Evolutionary conservation across 257 asterid genomes (phyloP).

Genomic region (Lycium ferocissimum): DNA sequence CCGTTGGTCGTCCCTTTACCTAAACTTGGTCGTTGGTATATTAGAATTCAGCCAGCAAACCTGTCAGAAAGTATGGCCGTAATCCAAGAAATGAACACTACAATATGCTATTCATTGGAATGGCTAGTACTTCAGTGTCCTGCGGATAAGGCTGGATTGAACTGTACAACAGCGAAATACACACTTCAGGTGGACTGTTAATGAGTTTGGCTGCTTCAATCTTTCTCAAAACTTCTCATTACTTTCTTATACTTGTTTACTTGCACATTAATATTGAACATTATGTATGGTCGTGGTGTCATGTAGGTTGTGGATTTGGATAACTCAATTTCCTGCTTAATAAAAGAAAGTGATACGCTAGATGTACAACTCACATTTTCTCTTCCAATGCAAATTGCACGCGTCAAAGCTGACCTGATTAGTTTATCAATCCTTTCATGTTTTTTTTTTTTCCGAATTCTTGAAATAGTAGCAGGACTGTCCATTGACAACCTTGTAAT

Average conservation of each 20-base stretch:
- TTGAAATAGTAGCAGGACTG: background rate
- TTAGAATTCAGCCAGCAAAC: slow-evolving; percentile 60
- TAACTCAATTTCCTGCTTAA: background rate
- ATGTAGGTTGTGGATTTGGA: background rate
- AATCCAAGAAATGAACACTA: slow-evolving; percentile 38
- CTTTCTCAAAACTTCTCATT: background rate
- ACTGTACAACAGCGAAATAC: slow-evolving; percentile 78
- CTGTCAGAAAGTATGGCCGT: slow-evolving; percentile 44
- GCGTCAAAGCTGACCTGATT: background rate
- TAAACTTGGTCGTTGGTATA: slow-evolving; percentile 84
- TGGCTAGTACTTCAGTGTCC: slow-evolving; percentile 84
- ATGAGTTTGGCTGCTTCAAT: background rate
- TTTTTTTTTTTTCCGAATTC: background rate
- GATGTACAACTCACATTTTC: background rate
- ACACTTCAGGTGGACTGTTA: slow-evolving; percentile 69
- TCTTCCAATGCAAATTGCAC: background rate
- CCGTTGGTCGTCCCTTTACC: slow-evolving; percentile 75
- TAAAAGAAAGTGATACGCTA: slow-evolving; percentile 11
- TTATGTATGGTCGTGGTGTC: background rate
- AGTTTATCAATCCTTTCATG: background rate
- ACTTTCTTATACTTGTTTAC: background rate
- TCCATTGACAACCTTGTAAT: slow-evolving; percentile 39
- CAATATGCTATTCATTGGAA: slow-evolving; percentile 67
- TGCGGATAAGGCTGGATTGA: slow-evolving; percentile 72
- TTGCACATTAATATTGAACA: slow-evolving; percentile 13